phyloP scores from a whole-genome alignment of 768 basidiomycete species.

The Termitomyces sp. region DNA sequence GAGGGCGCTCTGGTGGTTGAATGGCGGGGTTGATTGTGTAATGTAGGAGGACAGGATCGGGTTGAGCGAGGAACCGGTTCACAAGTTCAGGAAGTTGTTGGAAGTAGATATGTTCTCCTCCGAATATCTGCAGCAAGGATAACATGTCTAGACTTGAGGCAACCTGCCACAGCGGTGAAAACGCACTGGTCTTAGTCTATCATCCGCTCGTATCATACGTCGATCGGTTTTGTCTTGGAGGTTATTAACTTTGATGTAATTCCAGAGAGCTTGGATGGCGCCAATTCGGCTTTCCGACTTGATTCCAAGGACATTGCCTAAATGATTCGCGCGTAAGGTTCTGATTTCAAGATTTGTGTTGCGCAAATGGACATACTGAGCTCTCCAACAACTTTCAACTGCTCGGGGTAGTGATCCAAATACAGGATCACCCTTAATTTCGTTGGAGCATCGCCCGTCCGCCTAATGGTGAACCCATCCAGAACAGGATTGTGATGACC shows the following conservation, averaged over 20 bases:
- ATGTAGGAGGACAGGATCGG: constrained; percentile 79
- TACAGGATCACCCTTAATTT: constrained; percentile 82
- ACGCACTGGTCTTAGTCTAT: constrained; percentile 58
- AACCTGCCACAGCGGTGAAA: background rate
- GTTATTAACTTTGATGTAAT: constrained; percentile 82
- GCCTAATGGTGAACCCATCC: constrained; percentile 84
- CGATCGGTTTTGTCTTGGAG: constrained; percentile 83
- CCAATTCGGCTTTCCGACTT: constrained; percentile 84
- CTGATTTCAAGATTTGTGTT: background rate
- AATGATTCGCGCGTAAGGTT: background rate
- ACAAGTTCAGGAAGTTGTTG: constrained; percentile 81
- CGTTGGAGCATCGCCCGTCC: constrained; percentile 76
- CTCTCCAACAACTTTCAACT: constrained; percentile 75
- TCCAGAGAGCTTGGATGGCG: constrained; percentile 84
- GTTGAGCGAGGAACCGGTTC: constrained; percentile 71
- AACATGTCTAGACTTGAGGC: background rate
- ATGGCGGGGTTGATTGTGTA: constrained; percentile 66
- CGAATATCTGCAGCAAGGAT: constrained; percentile 53
- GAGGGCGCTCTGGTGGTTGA: constrained; percentile 64
- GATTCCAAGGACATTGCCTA: constrained; percentile 67
- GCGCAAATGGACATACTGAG: constrained; percentile 45
- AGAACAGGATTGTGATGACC: constrained; percentile 56
- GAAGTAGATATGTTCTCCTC: constrained; percentile 67
- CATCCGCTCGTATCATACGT: constrained; percentile 66
- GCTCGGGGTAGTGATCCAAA: constrained; percentile 83